phyloP scores from a whole-genome alignment of 805 yeast genomes.

The Huiozyma naganishii region DNA sequence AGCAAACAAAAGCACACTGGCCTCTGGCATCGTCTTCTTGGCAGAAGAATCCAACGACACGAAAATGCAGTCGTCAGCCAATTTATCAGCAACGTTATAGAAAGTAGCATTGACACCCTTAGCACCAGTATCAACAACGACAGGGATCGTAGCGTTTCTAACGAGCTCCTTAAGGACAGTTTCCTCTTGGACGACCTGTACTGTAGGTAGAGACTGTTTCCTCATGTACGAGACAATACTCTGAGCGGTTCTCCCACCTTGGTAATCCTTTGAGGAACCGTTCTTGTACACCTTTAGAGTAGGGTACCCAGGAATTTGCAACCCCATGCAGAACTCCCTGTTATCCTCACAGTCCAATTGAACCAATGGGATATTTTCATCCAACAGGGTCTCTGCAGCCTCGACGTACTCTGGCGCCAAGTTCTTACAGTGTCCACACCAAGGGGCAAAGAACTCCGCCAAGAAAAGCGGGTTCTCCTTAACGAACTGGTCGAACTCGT shows the following conservation, averaged over 20 bases:
- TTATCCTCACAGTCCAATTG: conserved; percentile 82
- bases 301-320: conserved; percentile 74
- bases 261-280: conserved; percentile 50
- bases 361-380: conserved; percentile 58
- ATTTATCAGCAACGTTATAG: conserved; percentile 45
- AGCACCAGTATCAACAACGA: conserved; percentile 45
- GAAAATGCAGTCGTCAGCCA: conserved; percentile 57
- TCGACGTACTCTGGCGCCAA: conserved; percentile 69
- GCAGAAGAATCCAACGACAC: conserved; percentile 32
- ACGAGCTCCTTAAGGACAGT: conserved; percentile 40
- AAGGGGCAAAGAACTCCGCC: conserved; percentile 87
- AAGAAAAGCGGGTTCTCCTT: conserved; percentile 65
- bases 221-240: conserved; percentile 72
- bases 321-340: conserved; percentile 55
- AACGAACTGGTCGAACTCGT: conserved; percentile 55
- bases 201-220: conserved; percentile 74
- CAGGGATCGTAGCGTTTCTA: conserved; percentile 34
- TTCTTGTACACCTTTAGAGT: conserved; percentile 63
- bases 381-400: conserved; percentile 64
- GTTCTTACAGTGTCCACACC: conserved; percentile 96
- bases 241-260: conserved; percentile 75
- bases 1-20: conserved; percentile 11
- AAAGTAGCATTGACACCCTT: conserved; percentile 43
- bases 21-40: conserved; percentile 19
- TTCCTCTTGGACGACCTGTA: conserved; percentile 37